Base-by-base conservation (phyloP, 257 asterid genomes). In the Rauvolfia tetraphylla region DNA sequence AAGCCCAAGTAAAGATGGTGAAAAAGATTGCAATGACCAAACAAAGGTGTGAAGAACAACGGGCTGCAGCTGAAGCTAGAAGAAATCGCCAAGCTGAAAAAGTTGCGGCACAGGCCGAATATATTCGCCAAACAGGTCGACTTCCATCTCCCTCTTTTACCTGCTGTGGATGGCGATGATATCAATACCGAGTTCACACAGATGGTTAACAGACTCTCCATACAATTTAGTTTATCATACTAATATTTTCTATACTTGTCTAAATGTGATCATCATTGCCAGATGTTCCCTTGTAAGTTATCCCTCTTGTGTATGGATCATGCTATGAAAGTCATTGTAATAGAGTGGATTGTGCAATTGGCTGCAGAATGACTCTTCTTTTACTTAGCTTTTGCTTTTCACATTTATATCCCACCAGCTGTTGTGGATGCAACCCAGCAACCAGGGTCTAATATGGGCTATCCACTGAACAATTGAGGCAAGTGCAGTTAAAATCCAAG, bases 21-120 rank as follows among this genome's bases (percentile, higher is more conserved):
- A 90, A 91, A 92, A 92, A 91, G 87, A 82, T 93, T 7, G 96
- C 98, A 63, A 56, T 89, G 92, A 92, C 97, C 31, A 91, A 94
- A 81, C 98, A 90, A 76, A 93, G 78, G 75, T 88, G 96, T n/a
- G 99, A 90, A 83, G 92, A 90, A 79, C 91, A 90, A 75, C 87
- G 96, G 5, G 89, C 89, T 2, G 79, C 83, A 42, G 95, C 98
- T 17, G 98, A 95, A 88, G 91, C 90, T 65, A 88, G 86, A 71
- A 93, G 86, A 77, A 86, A 78, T 39, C 87, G 79, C 53, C 91
- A 86, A 72, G 96, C 99, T 15, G 89, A 88, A 66, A 87, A 87
- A 83, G 89, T 95, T 38, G 87, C 90, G 29, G 92, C 87, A 23
- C 91, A 89, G 70, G 96, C 89, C 6, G 97, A 91, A 78, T 89